phyloP scores from a whole-genome alignment of 768 basidiomycete genomes.

The Mycena rosella region DNA sequence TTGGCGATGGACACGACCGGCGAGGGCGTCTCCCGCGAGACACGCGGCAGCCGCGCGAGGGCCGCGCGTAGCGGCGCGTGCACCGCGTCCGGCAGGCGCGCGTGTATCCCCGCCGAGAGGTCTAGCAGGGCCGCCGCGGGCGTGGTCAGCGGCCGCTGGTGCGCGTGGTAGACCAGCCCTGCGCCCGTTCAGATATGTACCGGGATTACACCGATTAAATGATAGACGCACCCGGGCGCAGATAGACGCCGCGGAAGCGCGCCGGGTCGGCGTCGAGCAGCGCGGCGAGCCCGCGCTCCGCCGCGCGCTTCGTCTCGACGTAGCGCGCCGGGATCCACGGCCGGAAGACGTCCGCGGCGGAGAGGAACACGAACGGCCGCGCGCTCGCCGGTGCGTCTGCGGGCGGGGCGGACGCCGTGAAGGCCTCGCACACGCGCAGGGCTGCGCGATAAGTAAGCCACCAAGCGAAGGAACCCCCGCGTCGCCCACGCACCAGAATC shows the following conservation, averaged over 20 bases:
- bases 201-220: conserved; percentile 14
- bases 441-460: conserved; percentile 57
- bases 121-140: conserved; percentile 88
- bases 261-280: conserved; percentile 58
- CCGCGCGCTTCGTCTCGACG: conserved; percentile 94
- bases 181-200: conserved; percentile 31
- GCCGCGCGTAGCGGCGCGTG: conserved; percentile 19
- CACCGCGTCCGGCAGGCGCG: conserved; percentile 36
- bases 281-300: conserved; percentile 77
- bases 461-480: conserved; percentile 24
- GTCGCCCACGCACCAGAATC: conserved; percentile 90
- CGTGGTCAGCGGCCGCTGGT: conserved; percentile 89
- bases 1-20: conserved; percentile 79
- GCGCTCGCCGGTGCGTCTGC: conserved; percentile 40
- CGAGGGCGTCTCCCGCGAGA: conserved; percentile 47
- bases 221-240: conserved; percentile 84
- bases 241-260: conserved; percentile 78
- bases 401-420: conserved; percentile 61
- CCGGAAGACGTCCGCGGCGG: conserved; percentile 93
- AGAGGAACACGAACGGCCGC: conserved; percentile 92
- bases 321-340: conserved; percentile 89
- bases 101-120: conserved; percentile 80
- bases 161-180: conserved; percentile 98
- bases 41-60: conserved; percentile 15
- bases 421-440: conserved; percentile 82